Evolutionary conservation across 495 filamentous ascomycete genomes (phyloP).

Genomic region (Letharia lupina): DNA sequence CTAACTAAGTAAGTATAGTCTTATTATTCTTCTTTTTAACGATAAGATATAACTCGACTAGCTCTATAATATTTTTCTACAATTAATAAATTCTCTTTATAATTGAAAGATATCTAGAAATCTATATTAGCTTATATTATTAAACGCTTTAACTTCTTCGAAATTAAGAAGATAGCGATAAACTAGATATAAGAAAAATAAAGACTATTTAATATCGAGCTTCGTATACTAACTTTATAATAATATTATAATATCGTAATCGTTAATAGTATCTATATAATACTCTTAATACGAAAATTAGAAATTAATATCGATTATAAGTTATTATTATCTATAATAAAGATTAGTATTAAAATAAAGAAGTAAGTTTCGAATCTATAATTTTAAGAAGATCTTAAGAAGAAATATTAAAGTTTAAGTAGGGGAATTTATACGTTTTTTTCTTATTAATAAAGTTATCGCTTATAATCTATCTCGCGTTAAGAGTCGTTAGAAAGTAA

Average conservation of each 20-base stretch:
- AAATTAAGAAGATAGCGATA: slow-evolving; percentile 9
- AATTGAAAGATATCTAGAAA: slow-evolving; percentile 13
- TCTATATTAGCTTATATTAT: neutral
- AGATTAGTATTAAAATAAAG: slow-evolving; percentile 11
- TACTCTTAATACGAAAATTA: slow-evolving; percentile 16
- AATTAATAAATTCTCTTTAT: too few species aligned
- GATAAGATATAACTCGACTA: too few species aligned
- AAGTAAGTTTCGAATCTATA: neutral
- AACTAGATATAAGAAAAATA: neutral
- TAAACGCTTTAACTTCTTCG: slow-evolving; percentile 6
- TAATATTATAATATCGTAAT: slow-evolving; percentile 7
- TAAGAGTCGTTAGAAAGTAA: too few species aligned
- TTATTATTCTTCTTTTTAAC: too few species aligned
- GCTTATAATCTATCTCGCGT: too few species aligned
- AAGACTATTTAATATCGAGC: slow-evolving; percentile 9
- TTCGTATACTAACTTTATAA: slow-evolving; percentile 4
- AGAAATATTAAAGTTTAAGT: neutral
- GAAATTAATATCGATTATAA: slow-evolving; percentile 8
- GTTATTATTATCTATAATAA: slow-evolving; percentile 6
- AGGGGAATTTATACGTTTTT: too few species aligned
- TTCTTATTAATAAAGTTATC: too few species aligned
- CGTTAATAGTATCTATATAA: slow-evolving; percentile 5
- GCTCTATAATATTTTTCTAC: too few species aligned
- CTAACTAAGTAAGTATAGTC: too few species aligned
- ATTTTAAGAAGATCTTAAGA: neutral